Conservation (phyloP, 2,329 filamentous ascomycete species). For the Talaromyces marneffei region DNA sequence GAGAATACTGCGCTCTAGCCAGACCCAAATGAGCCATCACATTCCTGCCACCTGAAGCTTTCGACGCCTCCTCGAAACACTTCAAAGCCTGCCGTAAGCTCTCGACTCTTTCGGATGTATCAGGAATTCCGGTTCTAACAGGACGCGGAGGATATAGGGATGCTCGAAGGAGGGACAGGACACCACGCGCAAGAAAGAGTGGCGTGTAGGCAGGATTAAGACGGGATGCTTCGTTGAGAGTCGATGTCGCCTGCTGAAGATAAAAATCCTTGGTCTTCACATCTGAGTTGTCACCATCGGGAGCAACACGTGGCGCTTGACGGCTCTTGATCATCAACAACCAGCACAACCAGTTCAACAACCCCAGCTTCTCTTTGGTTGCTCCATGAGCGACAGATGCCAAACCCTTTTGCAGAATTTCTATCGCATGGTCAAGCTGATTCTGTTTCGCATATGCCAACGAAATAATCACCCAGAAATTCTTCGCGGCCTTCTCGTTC, state of each 20-base stretch:
- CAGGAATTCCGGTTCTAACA: constrained; percentile 55
- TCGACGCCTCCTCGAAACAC: constrained; percentile 88
- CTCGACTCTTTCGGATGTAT: constrained; percentile 66
- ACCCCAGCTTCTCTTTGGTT: constrained; percentile 75
- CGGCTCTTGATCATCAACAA: constrained; percentile 84
- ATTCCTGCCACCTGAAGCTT: constrained; percentile 77
- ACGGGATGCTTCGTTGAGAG: constrained; percentile 89
- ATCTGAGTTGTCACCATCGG: constrained; percentile 63
- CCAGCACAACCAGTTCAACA: constrained; percentile 83
- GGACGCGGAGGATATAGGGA: constrained; percentile 73
- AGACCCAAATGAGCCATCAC: constrained; percentile 89
- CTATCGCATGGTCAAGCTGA: constrained; percentile 77
- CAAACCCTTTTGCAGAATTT: constrained; percentile 66
- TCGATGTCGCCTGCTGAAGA: constrained; percentile 81
- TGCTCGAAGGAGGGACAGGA: constrained; percentile 79
- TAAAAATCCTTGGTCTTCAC: constrained; percentile 90
- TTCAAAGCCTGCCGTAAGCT: constrained; percentile 80
- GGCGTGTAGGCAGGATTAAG: constrained; percentile 90
- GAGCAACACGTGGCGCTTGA: constrained; percentile 63
- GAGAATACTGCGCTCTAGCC: constrained; percentile 76
- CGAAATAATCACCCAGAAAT: constrained; percentile 97
- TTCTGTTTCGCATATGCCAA: constrained; percentile 94
- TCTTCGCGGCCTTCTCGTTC: constrained; percentile 84
- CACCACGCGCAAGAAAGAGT: constrained; percentile 83
- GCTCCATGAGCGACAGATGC: constrained; percentile 63